Conservation (phyloP, 2,329 filamentous ascomycete species). For the Talaromyces marneffei region DNA sequence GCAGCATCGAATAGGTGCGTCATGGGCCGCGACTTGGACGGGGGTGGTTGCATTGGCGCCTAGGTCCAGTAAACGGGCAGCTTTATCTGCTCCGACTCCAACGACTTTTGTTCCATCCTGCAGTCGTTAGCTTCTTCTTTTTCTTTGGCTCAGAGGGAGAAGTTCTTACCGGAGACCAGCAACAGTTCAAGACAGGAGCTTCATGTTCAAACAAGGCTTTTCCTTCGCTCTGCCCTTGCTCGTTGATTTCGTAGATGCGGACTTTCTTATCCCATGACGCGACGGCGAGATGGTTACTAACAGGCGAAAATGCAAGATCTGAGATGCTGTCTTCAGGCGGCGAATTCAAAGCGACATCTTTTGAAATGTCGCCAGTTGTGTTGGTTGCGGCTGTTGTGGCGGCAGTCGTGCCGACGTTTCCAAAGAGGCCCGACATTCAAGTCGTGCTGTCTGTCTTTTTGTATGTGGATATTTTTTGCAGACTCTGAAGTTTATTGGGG, state of each 20-base stretch:
- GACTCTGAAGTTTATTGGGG: background rate
- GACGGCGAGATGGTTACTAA: slow-evolving; percentile 76
- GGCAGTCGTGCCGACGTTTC: slow-evolving; percentile 43
- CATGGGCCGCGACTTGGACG: slow-evolving; percentile 74
- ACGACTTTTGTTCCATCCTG: slow-evolving; percentile 88
- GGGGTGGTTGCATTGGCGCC: slow-evolving; percentile 48
- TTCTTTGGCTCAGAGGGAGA: background rate
- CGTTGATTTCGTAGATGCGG: slow-evolving; percentile 86
- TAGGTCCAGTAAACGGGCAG: slow-evolving; percentile 81
- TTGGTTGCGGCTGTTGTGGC: slow-evolving; percentile 49
- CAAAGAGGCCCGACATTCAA: slow-evolving; percentile 47
- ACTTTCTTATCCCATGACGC: slow-evolving; percentile 98
- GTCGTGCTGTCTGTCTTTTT: background rate
- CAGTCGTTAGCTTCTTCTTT: background rate
- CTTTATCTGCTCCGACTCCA: slow-evolving; percentile 85
- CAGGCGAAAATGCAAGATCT: slow-evolving; percentile 74
- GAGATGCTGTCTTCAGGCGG: slow-evolving; percentile 87
- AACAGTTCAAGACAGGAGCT: slow-evolving; percentile 73
- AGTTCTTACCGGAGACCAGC: slow-evolving; percentile 75
- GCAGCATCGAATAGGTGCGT: slow-evolving; percentile 72
- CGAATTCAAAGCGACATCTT: slow-evolving; percentile 72
- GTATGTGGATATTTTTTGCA: background rate
- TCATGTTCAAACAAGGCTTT: slow-evolving; percentile 83
- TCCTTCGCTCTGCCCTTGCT: slow-evolving; percentile 70
- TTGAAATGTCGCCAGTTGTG: slow-evolving; percentile 83